Evolutionary conservation across 1,139 yeast species (phyloP).

Genomic region (Suhomyces kunorum): DNA sequence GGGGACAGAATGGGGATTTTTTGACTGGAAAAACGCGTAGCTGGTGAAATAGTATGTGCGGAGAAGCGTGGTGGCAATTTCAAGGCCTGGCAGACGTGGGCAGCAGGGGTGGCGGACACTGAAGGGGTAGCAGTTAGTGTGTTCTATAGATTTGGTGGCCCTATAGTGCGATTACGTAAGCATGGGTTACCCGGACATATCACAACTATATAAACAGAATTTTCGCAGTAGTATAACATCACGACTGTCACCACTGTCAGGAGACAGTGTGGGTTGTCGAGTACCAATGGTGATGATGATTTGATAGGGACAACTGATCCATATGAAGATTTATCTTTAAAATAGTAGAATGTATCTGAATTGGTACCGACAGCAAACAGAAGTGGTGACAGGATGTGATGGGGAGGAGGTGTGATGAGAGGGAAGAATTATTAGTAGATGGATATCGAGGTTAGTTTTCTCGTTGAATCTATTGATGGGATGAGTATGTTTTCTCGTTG

Average conservation of each 20-base stretch:
- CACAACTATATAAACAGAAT: not conserved
- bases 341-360: constrained; percentile 26
- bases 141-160: not conserved
- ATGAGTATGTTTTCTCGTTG: too few species aligned
- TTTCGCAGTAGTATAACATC: not conserved
- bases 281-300: constrained; percentile 23
- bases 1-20: not conserved
- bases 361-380: constrained; percentile 1
- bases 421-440: too few species aligned
- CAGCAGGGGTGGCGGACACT: too few species aligned
- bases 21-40: not conserved
- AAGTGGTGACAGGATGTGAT: too few species aligned
- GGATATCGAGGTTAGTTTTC: too few species aligned
- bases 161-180: constrained; percentile 2
- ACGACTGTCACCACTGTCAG: constrained; percentile 10
- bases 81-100: too few species aligned
- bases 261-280: constrained; percentile 8
- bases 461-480: too few species aligned
- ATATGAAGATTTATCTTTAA: constrained; percentile 24
- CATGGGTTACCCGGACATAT: constrained; percentile 12
- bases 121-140: not conserved
- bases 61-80: too few species aligned
- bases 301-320: constrained; percentile 46
- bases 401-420: too few species aligned
- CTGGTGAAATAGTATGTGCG: not conserved